Evolutionary conservation across 306 rosid genomes (phyloP).

Genomic region (Mimosa pudica): DNA sequence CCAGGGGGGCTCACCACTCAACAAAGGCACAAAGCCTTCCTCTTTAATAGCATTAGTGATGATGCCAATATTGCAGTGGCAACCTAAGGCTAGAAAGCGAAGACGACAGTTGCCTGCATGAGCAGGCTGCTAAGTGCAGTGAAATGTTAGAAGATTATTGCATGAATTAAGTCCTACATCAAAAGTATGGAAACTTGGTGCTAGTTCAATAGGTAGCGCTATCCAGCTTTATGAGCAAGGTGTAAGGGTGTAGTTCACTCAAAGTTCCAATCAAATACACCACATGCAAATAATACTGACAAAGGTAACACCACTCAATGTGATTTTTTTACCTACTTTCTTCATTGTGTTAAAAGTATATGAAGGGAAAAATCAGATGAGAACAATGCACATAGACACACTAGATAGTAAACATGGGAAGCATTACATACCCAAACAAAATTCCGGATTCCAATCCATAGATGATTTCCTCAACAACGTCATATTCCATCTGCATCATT

Average conservation of each 20-base stretch:
- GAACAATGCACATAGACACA: constrained; percentile 14
- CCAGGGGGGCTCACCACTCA: too few species aligned
- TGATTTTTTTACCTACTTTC: constrained; percentile 17
- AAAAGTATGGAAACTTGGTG: neutral
- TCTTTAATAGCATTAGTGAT: neutral
- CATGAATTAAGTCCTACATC: neutral
- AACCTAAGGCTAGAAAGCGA: neutral
- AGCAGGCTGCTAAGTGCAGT: neutral
- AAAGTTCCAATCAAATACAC: neutral
- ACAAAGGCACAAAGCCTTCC: neutral
- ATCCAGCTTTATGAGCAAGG: neutral
- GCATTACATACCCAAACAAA: constrained; percentile 76
- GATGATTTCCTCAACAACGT: constrained; percentile 93
- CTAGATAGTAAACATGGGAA: constrained; percentile 23
- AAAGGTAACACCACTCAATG: constrained; percentile 13
- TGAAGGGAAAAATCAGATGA: constrained; percentile 15
- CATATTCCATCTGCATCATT: constrained; percentile 82
- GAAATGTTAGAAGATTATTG: neutral
- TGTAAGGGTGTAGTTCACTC: neutral
- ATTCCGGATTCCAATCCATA: constrained; percentile 96
- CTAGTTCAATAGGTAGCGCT: neutral
- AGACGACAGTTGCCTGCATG: neutral
- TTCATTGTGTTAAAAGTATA: constrained; percentile 14
- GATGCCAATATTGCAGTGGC: neutral
- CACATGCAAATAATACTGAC: neutral